Base-by-base conservation (phyloP, 176 grass and related monocot genomes). In the Hsuehochloa calcarea region DNA sequence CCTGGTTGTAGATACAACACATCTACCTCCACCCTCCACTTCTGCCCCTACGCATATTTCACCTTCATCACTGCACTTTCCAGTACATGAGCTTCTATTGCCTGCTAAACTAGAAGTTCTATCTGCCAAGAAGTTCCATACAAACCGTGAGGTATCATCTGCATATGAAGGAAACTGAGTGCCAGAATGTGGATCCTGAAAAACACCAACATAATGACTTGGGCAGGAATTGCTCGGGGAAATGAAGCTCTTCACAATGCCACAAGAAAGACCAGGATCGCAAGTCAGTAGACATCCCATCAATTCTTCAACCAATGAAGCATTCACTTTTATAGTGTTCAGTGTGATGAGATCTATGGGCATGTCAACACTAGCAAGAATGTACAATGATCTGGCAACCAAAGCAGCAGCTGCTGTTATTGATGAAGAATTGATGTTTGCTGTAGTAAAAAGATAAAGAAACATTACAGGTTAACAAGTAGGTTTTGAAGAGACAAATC, bases 171-270 rank as follows among this genome's bases (percentile, higher is more conserved):
- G 93, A 71, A 66, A 81, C 12, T 90, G 87, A 13, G 87, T 90
- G 68, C 87, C 82, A 16, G 89, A 72, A 74, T 88, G 78, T 39
- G 70, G 47, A 59, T 94, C 96, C 84, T 84, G 91, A 77, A 91
- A 99, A 88, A 99, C 96, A 72, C 96, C 93, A 82, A 99, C 96
- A 90, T 99, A 99, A 58, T 96, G 96, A 80, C 83, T 96, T 31
- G 96, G 90, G 75, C 91, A 99, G 62, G 74, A 46, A 43, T 69
- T 93, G 64, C 82, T 97, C 41, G 93, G 79, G 50, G 90, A 91
- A 89, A 99, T 94, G 37, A 92, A 94, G 55, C 64, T 90, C 74
- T 86, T 90, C 34, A 76, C 88, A 46, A 96, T 83, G 75, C 79
- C 91, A 81, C 96, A 99, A 19, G 96, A 99, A 62, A 99, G 84